Conservation (phyloP, 352 stramenopile species). For the Blastocystis sp. region DNA sequence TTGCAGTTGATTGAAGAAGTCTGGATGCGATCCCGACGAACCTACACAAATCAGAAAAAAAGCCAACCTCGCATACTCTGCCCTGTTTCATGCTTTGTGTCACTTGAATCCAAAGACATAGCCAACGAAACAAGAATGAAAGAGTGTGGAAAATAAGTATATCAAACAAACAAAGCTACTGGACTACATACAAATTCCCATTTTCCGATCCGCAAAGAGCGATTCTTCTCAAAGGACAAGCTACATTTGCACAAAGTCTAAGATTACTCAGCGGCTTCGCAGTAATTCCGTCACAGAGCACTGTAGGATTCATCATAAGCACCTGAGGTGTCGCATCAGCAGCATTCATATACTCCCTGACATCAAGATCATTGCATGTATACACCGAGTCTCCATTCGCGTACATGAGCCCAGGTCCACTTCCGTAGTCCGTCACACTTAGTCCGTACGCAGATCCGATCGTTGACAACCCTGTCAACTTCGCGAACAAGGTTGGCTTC, state of each 20-base stretch:
- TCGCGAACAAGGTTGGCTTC: not conserved
- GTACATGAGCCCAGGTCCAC: not conserved
- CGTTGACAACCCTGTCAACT: not conserved
- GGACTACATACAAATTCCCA: constrained; percentile 53
- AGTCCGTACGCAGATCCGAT: not conserved
- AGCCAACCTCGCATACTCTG: not conserved
- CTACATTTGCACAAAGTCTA: not conserved
- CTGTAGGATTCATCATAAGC: not conserved
- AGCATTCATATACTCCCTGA: not conserved
- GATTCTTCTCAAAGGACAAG: constrained; percentile 53
- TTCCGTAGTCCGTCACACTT: not conserved
- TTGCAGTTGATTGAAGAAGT: too few relatives aligned
- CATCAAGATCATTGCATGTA: constrained; percentile 17
- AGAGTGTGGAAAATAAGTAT: not conserved
- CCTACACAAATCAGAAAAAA: not conserved
- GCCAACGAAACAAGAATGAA: not conserved
- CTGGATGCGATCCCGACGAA: not conserved
- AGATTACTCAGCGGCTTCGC: constrained; percentile 40
- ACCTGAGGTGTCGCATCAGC: not conserved
- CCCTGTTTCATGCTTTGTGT: not conserved
- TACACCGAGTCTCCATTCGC: not conserved
- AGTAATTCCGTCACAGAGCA: constrained; percentile 53
- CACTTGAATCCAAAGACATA: not conserved
- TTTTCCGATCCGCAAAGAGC: constrained; percentile 45
- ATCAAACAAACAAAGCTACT: constrained; percentile 50